These are phyloP conservation scores for Venustampulla echinocandica DNA, from an alignment of 495 filamentous ascomycete genomes.

Conservation along the genomic window DNA sequence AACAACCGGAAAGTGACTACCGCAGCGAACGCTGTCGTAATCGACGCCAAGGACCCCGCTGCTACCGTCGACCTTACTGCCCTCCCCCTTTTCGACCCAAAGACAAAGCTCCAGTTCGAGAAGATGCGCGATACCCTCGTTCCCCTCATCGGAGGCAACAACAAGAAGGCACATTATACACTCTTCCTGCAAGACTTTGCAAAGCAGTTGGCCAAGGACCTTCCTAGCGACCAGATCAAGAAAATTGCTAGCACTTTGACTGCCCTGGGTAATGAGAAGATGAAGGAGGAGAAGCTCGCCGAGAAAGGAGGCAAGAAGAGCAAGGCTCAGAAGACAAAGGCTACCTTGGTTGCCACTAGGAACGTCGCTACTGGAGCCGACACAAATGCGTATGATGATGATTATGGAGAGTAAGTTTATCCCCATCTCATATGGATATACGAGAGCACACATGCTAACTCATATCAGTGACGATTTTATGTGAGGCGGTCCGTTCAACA, in stretches of 20 bases:
- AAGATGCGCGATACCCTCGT: constrained; percentile 63
- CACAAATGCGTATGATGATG: constrained; percentile 62
- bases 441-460: constrained; percentile 9
- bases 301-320: constrained; percentile 95
- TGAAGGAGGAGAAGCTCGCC: constrained; percentile 94
- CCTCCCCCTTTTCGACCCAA: constrained; percentile 80
- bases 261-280: constrained; percentile 88
- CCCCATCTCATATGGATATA: constrained; percentile 4
- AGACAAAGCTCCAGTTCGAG: constrained; percentile 75
- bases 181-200: constrained; percentile 85
- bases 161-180: constrained; percentile 83
- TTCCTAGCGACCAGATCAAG: constrained; percentile 87
- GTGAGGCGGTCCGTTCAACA: constrained; percentile 31
- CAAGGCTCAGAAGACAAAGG: constrained; percentile 92
- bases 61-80: constrained; percentile 70
- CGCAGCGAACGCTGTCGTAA: constrained; percentile 53
- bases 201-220: constrained; percentile 79
- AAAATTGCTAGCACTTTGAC: constrained; percentile 82
- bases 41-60: constrained; percentile 60
- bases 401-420: constrained; percentile 63
- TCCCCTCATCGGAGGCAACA: constrained; percentile 61
- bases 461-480: constrained; percentile 52
- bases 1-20: constrained; percentile 51
- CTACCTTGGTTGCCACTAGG: constrained; percentile 61
- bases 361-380: constrained; percentile 58